Conservation (phyloP, 352 stramenopile species). For the Pythium periplocum region DNA sequence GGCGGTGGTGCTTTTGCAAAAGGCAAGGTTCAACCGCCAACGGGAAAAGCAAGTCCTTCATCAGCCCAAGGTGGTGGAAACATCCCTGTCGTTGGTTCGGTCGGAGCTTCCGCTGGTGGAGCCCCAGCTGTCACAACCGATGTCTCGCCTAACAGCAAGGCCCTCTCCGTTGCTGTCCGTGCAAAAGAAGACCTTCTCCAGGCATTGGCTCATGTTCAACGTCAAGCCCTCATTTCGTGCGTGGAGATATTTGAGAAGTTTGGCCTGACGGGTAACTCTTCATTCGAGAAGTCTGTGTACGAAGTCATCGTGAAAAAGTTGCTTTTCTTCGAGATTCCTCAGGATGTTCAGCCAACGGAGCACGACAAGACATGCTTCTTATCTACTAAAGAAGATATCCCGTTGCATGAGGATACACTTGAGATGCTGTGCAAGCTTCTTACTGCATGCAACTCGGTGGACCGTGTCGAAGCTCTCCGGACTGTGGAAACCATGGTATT, state of each 20-base stretch:
- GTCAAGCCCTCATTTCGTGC: constrained; percentile 64
- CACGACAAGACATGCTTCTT: constrained; percentile 83
- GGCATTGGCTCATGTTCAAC: constrained; percentile 67
- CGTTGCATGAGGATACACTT: constrained; percentile 69
- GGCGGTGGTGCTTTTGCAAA: constrained; percentile 20
- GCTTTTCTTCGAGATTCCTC: constrained; percentile 75
- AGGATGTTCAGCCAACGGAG: constrained; percentile 79
- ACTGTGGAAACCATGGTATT: constrained; percentile 77
- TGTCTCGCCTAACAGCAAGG: constrained; percentile 25
- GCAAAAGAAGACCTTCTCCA: constrained; percentile 83
- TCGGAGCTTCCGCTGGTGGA: not conserved
- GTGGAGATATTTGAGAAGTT: constrained; percentile 70
- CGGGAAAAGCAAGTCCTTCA: constrained; percentile 4
- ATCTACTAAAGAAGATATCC: constrained; percentile 79
- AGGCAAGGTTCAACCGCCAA: constrained; percentile 30
- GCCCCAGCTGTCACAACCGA: constrained; percentile 11
- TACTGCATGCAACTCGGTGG: constrained; percentile 47
- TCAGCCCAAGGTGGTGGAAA: constrained; percentile 2
- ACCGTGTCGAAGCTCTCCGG: constrained; percentile 65
- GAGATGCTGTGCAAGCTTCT: constrained; percentile 52
- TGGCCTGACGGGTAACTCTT: constrained; percentile 47
- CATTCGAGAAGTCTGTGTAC: constrained; percentile 78
- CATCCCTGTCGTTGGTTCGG: not conserved
- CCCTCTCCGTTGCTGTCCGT: constrained; percentile 60
- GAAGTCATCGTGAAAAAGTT: constrained; percentile 77